A percentile compares a stretch with the other conserved stretches of the same genome.
These are phyloP conservation scores for Ophiostoma australiae DNA, from an alignment of 2,329 filamentous ascomycete species.

Conservation along the genomic window DNA sequence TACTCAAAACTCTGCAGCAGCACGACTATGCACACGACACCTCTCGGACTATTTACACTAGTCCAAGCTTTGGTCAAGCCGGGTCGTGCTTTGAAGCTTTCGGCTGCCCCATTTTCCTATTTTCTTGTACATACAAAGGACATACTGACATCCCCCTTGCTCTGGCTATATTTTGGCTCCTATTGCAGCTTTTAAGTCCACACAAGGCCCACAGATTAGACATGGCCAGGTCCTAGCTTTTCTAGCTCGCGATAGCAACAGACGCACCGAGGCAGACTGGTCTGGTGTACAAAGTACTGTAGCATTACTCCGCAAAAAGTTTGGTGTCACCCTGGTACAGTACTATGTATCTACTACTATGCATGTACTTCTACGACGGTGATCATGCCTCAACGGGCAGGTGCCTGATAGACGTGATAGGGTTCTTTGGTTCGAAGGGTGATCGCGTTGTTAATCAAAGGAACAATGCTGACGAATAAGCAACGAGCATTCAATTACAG, in stretches of 20 bases:
- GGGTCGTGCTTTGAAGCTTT: background rate
- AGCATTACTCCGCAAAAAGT: background rate
- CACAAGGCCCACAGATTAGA: slow-evolving; percentile 2
- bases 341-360: no score
- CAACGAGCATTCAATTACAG: background rate
- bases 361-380: background rate
- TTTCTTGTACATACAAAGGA: background rate
- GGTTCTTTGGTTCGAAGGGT: background rate
- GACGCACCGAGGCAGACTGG: no score
- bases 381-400: slow-evolving; percentile 21
- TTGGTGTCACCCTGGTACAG: background rate
- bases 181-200: background rate
- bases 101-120: background rate
- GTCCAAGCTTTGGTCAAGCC: slow-evolving; percentile 3
- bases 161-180: background rate
- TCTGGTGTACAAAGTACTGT: no score
- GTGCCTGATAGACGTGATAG: slow-evolving; percentile 15
- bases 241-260: background rate
- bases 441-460: background rate
- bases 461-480: slow-evolving; percentile 1
- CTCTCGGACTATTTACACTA: background rate
- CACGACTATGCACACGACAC: background rate
- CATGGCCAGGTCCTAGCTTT: background rate
- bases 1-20: background rate
- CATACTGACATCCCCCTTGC: no score